Evolutionary conservation across 169 alveolate genomes (phyloP).

Genomic region (Plasmodium coatneyi): DNA sequence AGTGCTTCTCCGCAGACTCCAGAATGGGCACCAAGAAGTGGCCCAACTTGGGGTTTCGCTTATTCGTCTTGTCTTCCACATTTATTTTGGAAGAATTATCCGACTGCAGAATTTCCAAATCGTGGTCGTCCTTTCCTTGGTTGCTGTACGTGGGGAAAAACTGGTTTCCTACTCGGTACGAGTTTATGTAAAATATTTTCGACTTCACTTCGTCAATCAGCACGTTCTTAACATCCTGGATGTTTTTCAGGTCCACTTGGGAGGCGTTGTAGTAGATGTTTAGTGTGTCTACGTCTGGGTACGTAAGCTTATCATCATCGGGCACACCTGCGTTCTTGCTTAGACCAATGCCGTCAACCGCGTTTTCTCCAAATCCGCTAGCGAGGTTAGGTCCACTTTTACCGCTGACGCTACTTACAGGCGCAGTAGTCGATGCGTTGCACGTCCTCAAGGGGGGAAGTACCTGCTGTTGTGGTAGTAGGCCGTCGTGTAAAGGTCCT

Average conservation of each 20-base stretch:
- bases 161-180: slow-evolving; percentile 52
- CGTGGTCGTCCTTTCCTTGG: slow-evolving; percentile 61
- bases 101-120: slow-evolving; percentile 1
- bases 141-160: slow-evolving; percentile 53
- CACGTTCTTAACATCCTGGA: slow-evolving; percentile 3
- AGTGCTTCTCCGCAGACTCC: neutral
- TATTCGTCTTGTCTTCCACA: neutral
- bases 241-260: slow-evolving; percentile 2
- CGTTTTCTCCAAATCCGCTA: no score
- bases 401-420: neutral
- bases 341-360: neutral
- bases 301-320: neutral
- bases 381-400: neutral
- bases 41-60: neutral
- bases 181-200: slow-evolving; percentile 43
- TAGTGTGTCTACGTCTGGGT: slow-evolving; percentile 7
- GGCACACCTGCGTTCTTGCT: neutral
- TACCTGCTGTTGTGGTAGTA: slow-evolving; percentile 24
- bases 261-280: slow-evolving; percentile 21
- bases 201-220: slow-evolving; percentile 51
- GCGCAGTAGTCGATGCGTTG: neutral
- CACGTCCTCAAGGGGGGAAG: neutral
- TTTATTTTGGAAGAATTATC: neutral
- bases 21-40: neutral
- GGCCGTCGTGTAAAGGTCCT: neutral